Evolutionary conservation across 2,329 filamentous ascomycete species (phyloP).

Genomic region (Metarhizium sp.): DNA sequence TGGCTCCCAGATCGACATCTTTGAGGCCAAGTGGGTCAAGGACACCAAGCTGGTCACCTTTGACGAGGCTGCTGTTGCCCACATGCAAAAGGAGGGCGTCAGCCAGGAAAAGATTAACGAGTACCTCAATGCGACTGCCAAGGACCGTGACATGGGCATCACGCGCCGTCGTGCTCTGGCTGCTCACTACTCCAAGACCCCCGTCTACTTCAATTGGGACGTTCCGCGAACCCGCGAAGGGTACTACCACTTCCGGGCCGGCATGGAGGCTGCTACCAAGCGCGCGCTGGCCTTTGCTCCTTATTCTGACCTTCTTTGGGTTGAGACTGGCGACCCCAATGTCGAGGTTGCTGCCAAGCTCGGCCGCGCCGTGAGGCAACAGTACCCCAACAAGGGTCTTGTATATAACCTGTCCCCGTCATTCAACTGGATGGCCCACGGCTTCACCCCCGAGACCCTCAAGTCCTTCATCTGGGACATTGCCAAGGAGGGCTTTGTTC

Average conservation of each 20-base stretch:
- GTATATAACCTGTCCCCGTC: slow-evolving; percentile 95
- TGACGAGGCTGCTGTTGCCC: slow-evolving; percentile 76
- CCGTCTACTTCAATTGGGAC: slow-evolving; percentile 82
- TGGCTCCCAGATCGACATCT: slow-evolving; percentile 73
- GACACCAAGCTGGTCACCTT: slow-evolving; percentile 78
- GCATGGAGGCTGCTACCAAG: slow-evolving; percentile 81
- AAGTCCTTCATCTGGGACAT: slow-evolving; percentile 96
- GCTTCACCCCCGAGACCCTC: slow-evolving; percentile 73
- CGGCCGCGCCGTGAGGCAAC: slow-evolving; percentile 62
- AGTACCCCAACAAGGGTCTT: slow-evolving; percentile 70
- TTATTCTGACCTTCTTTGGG: slow-evolving; percentile 92
- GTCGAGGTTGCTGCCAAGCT: slow-evolving; percentile 70
- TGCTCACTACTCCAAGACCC: slow-evolving; percentile 52
- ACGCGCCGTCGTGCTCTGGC: slow-evolving; percentile 68
- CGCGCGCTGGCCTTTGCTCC: slow-evolving; percentile 85
- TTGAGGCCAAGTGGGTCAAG: slow-evolving; percentile 84
- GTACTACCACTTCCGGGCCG: slow-evolving; percentile 82
- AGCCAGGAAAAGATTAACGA: slow-evolving; percentile 52
- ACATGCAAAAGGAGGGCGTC: slow-evolving; percentile 59
- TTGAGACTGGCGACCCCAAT: slow-evolving; percentile 86
- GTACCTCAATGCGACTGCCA: slow-evolving; percentile 54
- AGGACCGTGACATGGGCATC: slow-evolving; percentile 67
- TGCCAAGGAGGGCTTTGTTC: slow-evolving; percentile 71
- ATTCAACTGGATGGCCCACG: slow-evolving; percentile 98
- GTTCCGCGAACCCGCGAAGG: slow-evolving; percentile 88